Evolutionary conservation across 441 rosid genomes (phyloP), one percentile per base, ranked within the genome.

Genomic region (Corymbia calophylla): DNA sequence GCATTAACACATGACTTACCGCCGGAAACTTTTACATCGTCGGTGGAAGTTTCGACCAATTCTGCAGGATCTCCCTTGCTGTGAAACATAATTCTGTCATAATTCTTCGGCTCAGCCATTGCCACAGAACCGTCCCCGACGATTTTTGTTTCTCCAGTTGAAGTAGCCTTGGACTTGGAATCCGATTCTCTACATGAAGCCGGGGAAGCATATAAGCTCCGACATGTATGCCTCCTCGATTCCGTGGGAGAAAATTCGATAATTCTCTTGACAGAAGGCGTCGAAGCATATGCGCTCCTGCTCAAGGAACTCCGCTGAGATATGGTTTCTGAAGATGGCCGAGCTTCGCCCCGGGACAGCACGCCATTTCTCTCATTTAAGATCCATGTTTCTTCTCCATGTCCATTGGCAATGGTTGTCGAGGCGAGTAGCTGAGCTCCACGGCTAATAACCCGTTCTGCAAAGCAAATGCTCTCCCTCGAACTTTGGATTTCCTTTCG

Each of bases 181-280:
- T 86, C 86, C 32, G 58, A 87, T 77, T 47, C 89, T 86, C 85
- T 25, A 77, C n/a, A n/a, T n/a, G n/a, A n/a, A n/a, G n/a, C n/a
- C n/a, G n/a, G n/a, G n/a, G n/a, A n/a, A n/a, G n/a, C 84, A 12
- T 77, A 44, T 14, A 77, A 21, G 84, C 51, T 44, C 84, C 51
- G 3, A 23, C 84, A 31, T 3, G 73, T 55, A 64, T 90, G 86
- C 81, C 90, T 90, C 89, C 93, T 93, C 53, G 95, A 94, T 87
- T 94, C 95, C 53, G 93, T 90, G 47, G 90, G 91, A 48, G 92
- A 86, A 89, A 87, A 88, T 51, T 89, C 87, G 6, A 86, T 87
- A n/a, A 62, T 84, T 87, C 89, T 89, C 86, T 85, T 87, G 73
- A 86, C 82, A 51, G 94, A 86, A 51, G 92, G 90, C 47, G 93